Conservation (phyloP, 768 basidiomycete genomes). For the Clathrus columnatus region DNA sequence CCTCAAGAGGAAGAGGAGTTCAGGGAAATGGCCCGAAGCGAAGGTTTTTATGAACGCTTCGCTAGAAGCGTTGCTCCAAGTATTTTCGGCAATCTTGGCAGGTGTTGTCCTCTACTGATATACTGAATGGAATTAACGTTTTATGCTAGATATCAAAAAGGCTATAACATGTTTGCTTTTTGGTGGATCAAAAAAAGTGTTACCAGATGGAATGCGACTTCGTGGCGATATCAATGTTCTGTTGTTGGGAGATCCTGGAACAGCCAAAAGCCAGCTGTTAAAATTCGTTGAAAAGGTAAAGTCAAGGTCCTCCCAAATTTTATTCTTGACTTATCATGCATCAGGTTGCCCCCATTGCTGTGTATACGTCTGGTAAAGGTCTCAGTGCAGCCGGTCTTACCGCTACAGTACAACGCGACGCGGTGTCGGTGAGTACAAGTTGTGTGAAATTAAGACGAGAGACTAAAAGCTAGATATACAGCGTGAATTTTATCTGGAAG, state of each 20-base stretch:
- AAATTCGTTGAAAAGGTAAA: slow-evolving; percentile 95
- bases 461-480: slow-evolving; percentile 23
- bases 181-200: slow-evolving; percentile 92
- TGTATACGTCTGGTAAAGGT: slow-evolving; percentile 98
- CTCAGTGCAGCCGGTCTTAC: slow-evolving; percentile 98
- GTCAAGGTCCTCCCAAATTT: not conserved
- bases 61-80: slow-evolving; percentile 91
- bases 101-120: slow-evolving; percentile 11
- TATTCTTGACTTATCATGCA: not conserved
- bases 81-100: slow-evolving; percentile 93
- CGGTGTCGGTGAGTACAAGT: slow-evolving; percentile 65
- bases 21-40: slow-evolving; percentile 78
- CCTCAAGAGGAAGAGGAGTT: slow-evolving; percentile 98
- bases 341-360: slow-evolving; percentile 93
- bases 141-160: slow-evolving; percentile 83
- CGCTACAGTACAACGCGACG: slow-evolving; percentile 91
- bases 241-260: slow-evolving; percentile 94
- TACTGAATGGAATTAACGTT: slow-evolving; percentile 3
- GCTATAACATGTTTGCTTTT: slow-evolving; percentile 94
- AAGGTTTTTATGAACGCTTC: slow-evolving; percentile 89
- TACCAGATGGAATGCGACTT: slow-evolving; percentile 95
- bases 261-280: slow-evolving; percentile 93
- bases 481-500: slow-evolving; percentile 98
- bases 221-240: slow-evolving; percentile 98
- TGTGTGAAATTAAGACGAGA: not conserved